Conservation (phyloP, 1,284 basidiomycete species). For the Cerioporus squamosus region DNA sequence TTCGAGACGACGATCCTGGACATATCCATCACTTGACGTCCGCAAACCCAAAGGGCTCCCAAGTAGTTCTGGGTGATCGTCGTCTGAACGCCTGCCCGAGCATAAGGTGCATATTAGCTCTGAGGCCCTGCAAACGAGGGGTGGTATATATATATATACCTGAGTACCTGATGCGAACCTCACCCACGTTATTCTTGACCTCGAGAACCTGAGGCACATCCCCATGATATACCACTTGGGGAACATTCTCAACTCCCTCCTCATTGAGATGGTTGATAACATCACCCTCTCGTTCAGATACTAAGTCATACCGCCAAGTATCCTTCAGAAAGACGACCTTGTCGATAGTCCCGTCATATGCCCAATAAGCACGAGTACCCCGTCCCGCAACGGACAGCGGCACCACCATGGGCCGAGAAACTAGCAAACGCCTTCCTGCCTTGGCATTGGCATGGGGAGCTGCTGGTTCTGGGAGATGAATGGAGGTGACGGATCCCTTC, state of each 20-base stretch:
- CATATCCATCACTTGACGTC: too few species aligned
- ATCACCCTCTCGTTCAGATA: slow-evolving; percentile 4
- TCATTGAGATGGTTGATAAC: background rate
- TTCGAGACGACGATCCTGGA: background rate
- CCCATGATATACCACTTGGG: slow-evolving; percentile 4
- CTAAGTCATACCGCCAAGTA: slow-evolving; percentile 1
- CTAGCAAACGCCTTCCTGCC: background rate
- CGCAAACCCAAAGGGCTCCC: too few species aligned
- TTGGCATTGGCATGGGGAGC: too few species aligned
- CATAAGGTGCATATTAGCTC: too few species aligned
- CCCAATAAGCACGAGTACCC: slow-evolving; percentile 16
- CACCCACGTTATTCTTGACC: too few species aligned
- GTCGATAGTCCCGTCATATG: background rate
- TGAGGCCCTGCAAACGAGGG: too few species aligned
- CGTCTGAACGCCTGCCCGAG: too few species aligned
- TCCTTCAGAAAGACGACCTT: slow-evolving; percentile 13
- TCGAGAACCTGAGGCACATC: slow-evolving; percentile 11
- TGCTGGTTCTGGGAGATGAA: background rate
- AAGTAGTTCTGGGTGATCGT: too few species aligned
- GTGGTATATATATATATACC: too few species aligned
- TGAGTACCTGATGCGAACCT: background rate
- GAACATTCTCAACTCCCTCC: slow-evolving; percentile 5
- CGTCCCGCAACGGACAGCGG: slow-evolving; percentile 5
- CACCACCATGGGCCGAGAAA: slow-evolving; percentile 3
- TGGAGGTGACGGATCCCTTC: background rate